Base-by-base conservation (phyloP, 768 basidiomycete species). In the Chalciporus sphaerocephalus region DNA sequence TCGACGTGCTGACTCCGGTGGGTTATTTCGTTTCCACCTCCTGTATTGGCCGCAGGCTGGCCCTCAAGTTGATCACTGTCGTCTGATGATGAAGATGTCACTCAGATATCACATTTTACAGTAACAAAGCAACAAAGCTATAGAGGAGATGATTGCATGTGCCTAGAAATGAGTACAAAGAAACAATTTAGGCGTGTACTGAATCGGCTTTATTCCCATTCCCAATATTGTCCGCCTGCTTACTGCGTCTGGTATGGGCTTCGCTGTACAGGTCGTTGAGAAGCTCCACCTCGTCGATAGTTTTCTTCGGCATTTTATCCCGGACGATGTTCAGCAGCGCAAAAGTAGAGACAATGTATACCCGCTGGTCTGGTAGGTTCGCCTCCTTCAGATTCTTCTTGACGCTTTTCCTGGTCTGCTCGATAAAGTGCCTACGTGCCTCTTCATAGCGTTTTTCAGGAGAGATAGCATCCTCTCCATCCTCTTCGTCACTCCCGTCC, bases 281-380 rank as follows among this genome's bases (percentile, higher is more conserved):
- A 2, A 62, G n/a, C 2, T 59, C 53, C 32, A 57, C 16, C 40
- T 61, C 60, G 5, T 62, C 60, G 4, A 61, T 59, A 35, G 39
- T 38, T 46, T 45, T 55, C 36, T 38, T 54, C 13, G 59, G 50
- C 30, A 12, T 21, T 42, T 50, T 57, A 2, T 52, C 44, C 17
- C 33, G 17, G 42, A 66, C 48, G 27, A 64, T 39, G 21, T 22
- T 42, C 30, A 51, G 22, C 36, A 66, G n/a, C 32, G 57, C 46
- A 20, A 18, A 40, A 42, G 38, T 50, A 27, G 61, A 62, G 13
- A 62, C 44, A 20, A 65, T 56, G 28, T 65, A 65, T 6, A 65
- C 63, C 5, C 51, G 55, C 44, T 59, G 57, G 33, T 59, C 37
- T 2, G 61, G 42, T 10, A 65, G 46, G 28, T 56, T 56, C 0